These are phyloP conservation scores for Psidium friedrichsthalianum DNA, from an alignment of 345 rosid genomes.

Conservation along the genomic window DNA sequence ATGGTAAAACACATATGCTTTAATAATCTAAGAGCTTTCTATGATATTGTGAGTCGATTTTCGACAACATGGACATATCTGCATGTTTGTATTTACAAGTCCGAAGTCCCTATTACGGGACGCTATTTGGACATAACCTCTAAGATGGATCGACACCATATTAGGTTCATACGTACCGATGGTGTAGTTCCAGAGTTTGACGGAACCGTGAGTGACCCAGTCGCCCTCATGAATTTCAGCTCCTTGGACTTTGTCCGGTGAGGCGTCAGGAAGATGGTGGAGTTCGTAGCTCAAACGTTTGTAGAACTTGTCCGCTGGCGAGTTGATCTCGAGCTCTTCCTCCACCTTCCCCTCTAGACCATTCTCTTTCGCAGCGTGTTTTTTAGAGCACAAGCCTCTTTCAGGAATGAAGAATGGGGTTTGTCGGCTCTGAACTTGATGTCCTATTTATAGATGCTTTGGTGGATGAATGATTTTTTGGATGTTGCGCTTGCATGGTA, in stretches of 20 bases:
- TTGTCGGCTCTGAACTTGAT: not conserved
- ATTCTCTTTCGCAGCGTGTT: not conserved
- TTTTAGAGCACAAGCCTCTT: not conserved
- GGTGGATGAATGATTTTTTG: not conserved
- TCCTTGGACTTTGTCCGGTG: not conserved
- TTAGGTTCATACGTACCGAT: not conserved
- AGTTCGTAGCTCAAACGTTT: not conserved
- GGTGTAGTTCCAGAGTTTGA: slow-evolving; percentile 4
- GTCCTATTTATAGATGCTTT: not conserved
- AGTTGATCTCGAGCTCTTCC: slow-evolving; percentile 4
- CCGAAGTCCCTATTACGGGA: too few species aligned
- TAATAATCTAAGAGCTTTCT: not conserved
- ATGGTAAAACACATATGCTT: not conserved
- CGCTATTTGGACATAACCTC: too few species aligned
- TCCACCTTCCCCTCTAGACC: slow-evolving; percentile 3
- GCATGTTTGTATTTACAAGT: too few species aligned
- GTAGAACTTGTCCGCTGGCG: slow-evolving; percentile 8
- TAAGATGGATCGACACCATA: not conserved
- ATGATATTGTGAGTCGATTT: too few species aligned
- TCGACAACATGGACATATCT: too few species aligned
- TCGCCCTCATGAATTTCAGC: slow-evolving; percentile 8
- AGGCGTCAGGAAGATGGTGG: not conserved
- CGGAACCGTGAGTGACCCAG: not conserved
- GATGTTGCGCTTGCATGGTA: not conserved
- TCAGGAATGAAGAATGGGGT: not conserved